A percentile compares a stretch with the other conserved stretches of the same genome.
Evolutionary conservation across 2,329 filamentous ascomycete genomes (phyloP).

Genomic region (Botryotinia calthae): DNA sequence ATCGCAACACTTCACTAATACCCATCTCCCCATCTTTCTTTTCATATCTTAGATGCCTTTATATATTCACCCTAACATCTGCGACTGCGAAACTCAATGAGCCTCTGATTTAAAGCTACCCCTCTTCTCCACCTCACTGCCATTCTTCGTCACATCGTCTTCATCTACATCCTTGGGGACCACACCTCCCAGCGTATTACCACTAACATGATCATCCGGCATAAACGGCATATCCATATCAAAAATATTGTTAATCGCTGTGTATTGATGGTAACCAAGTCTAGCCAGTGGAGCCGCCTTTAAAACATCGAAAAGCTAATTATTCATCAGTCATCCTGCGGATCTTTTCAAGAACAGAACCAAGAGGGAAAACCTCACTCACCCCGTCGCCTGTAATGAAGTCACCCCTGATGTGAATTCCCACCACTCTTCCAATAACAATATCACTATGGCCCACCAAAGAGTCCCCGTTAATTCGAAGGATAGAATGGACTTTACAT

Average conservation of each 20-base stretch:
- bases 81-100: too few relatives aligned
- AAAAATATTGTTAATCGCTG: slow-evolving; percentile 24
- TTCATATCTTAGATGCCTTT: background rate
- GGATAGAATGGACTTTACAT: slow-evolving; percentile 23
- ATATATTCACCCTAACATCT: background rate
- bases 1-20: background rate
- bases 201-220: slow-evolving; percentile 26
- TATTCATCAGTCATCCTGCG: background rate
- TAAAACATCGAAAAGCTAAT: slow-evolving; percentile 25
- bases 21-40: background rate
- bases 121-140: background rate
- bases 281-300: slow-evolving; percentile 25
- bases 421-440: slow-evolving; percentile 26
- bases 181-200: slow-evolving; percentile 7
- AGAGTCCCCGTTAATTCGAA: slow-evolving; percentile 24
- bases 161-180: background rate
- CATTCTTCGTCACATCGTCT: background rate
- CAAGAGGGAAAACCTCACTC: accelerated
- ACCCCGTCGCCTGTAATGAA: slow-evolving; percentile 21
- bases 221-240: slow-evolving; percentile 26
- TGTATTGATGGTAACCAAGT: slow-evolving; percentile 27
- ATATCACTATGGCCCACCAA: slow-evolving; percentile 26
- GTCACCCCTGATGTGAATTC: slow-evolving; percentile 25
- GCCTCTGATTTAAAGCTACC: background rate
- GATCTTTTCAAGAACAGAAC: background rate